Evolutionary conservation across 768 basidiomycete genomes (phyloP).

Genomic region (Rhizopogon vulgaris): DNA sequence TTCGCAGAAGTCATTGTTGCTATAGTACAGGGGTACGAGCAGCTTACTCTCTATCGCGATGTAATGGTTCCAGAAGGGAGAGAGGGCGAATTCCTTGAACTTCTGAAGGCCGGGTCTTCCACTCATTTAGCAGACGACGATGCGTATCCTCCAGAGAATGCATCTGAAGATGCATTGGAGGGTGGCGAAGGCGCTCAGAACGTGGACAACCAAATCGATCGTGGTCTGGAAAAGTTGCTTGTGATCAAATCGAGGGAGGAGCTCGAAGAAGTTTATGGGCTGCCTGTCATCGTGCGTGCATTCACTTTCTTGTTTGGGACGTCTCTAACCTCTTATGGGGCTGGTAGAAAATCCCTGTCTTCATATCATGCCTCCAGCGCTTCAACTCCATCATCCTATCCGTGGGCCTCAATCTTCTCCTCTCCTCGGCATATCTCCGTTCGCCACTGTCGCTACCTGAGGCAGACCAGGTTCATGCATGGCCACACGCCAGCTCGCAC

Average conservation of each 20-base stretch:
- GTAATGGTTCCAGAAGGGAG: conserved; percentile 49
- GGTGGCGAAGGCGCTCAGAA: conserved; percentile 8
- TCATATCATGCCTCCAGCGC: conserved; percentile 72
- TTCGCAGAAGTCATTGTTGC: conserved; percentile 60
- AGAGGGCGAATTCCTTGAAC: conserved; percentile 33
- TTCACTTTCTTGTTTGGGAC: not conserved
- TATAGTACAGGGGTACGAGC: conserved; percentile 66
- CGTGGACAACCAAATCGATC: conserved; percentile 43
- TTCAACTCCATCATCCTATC: conserved; percentile 68
- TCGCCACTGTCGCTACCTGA: conserved; percentile 37
- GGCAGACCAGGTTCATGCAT: conserved; percentile 11
- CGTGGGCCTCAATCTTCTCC: conserved; percentile 47
- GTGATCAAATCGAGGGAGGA: conserved; percentile 64
- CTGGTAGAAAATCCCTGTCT: conserved; percentile 65
- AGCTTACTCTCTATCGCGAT: conserved; percentile 60
- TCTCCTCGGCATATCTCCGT: conserved; percentile 57
- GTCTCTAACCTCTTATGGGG: conserved; percentile 4
- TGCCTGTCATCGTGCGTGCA: conserved; percentile 70
- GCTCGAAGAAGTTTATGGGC: conserved; percentile 71
- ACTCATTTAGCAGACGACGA: conserved; percentile 3
- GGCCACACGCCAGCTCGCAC: conserved; percentile 20
- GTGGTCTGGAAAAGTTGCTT: conserved; percentile 62
- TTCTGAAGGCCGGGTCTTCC: conserved; percentile 12
- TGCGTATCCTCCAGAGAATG: not conserved
- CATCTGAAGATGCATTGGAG: conserved; percentile 6